A percentile compares a stretch with the other conserved stretches of the same genome.
These are phyloP conservation scores for Fraxinus ornus DNA, from an alignment of 305 asterid species.

Conservation along the genomic window DNA sequence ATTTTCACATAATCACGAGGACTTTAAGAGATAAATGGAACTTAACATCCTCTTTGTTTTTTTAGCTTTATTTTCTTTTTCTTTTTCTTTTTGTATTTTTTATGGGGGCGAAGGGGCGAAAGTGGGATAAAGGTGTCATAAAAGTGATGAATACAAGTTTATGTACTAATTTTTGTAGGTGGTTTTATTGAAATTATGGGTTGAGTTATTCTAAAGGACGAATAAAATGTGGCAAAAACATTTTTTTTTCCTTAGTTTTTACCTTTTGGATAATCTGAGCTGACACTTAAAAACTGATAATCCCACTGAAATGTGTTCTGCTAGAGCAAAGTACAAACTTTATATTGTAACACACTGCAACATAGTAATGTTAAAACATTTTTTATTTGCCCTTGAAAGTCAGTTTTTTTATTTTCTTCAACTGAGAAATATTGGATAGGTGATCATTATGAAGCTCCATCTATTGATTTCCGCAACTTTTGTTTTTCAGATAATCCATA, in stretches of 20 bases:
- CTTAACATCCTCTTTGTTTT: neutral
- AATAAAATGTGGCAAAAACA: neutral
- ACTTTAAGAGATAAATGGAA: neutral
- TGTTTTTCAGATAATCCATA: constrained; percentile 68
- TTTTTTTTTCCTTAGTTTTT: neutral
- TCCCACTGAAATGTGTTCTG: neutral
- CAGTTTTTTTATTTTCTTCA: neutral
- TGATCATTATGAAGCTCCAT: neutral
- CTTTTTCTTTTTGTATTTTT: neutral
- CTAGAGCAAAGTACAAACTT: neutral
- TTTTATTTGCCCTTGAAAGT: neutral
- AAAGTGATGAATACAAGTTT: neutral
- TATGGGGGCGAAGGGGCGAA: neutral
- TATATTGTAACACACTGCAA: neutral
- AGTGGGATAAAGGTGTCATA: neutral
- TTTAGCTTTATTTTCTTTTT: neutral
- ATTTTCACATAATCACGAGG: neutral
- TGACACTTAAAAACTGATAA: neutral
- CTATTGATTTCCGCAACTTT: constrained; percentile 5
- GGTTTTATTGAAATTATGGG: neutral
- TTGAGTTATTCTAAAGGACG: neutral
- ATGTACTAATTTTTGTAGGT: neutral
- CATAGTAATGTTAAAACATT: neutral
- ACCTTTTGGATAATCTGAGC: neutral
- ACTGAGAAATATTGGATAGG: neutral